Evolutionary conservation across 1,139 yeast genomes (phyloP), one percentile per base, ranked within the genome.

Genomic region (Saccharomyces hybrid): DNA sequence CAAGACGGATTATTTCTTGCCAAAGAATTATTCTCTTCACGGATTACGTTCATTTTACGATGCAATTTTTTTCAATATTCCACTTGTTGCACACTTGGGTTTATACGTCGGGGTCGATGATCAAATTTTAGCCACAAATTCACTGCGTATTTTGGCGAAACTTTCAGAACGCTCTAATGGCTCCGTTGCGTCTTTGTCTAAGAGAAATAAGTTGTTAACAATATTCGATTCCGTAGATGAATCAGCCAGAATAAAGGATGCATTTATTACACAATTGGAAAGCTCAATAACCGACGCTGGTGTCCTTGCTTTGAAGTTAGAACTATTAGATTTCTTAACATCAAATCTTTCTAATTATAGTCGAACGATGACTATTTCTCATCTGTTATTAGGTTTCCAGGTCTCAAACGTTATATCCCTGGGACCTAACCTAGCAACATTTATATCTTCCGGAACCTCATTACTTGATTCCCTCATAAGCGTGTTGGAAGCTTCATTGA

Each of bases 191-290:
- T 67, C 73, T 3, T 65, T 73, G 7, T 64, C 71, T 47, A 61
- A 76, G 25, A 79, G 78, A 57, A 83, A 84, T 59, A 79, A 93
- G 59, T 71, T 91, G n/a, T 71, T 91, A 47, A 83, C 89, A 0
- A 78, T 88, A 29, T 78, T 87, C 52, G 85, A 84, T 63, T 84
- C 88, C 14, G 81, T 87, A 32, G 88, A 86, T 62, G 97, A 90
- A 62, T 72, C 75, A 3, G 65, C 72, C 7, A 79, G 90, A 58
- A 86, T 93, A 48, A 82, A 86, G 59, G 81, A 79, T 62, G 83
- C 90, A 0, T 83, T 90, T 57, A 83, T 88, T 50, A 80, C 81
- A 52, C 96, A 88, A 64, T 72, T 91, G 47, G 86, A 81, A 49
- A 62, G 80, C 9, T 73, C 74, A 53, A 74, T 72, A 50, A 72